A percentile compares a stretch with the other conserved stretches of the same genome.
Evolutionary conservation across 306 rosid genomes (phyloP).

Genomic region (Medicago arabica): DNA sequence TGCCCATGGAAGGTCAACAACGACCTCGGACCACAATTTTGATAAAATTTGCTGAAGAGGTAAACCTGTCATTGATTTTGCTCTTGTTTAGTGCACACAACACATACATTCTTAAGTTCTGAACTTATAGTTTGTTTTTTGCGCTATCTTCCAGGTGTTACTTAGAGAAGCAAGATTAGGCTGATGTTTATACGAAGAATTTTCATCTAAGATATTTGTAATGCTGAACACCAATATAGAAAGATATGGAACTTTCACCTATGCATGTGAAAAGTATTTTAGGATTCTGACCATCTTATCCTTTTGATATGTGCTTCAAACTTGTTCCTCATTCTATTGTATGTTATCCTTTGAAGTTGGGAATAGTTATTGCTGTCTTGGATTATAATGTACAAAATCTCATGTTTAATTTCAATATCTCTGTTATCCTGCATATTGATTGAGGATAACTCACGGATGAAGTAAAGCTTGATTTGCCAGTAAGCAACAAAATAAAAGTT

Average conservation of each 20-base stretch:
- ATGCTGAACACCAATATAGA: conserved; percentile 40
- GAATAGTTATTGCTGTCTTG: conserved; percentile 19
- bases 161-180: conserved; percentile 95
- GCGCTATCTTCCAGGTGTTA: conserved; percentile 66
- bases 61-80: conserved; percentile 39
- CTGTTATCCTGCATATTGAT: neutral
- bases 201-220: conserved; percentile 39
- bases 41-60: conserved; percentile 94
- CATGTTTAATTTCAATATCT: neutral
- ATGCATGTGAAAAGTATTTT: conserved; percentile 24
- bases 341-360: conserved; percentile 22
- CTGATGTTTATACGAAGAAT: conserved; percentile 45
- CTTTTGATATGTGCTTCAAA: conserved; percentile 14
- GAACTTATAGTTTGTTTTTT: conserved; percentile 33
- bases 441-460: neutral
- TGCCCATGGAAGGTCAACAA: conserved; percentile 97
- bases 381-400: conserved; percentile 38
- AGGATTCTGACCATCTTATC: conserved; percentile 28
- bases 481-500: neutral
- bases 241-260: conserved; percentile 39
- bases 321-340: conserved; percentile 25
- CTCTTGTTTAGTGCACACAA: neutral
- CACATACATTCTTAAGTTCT: neutral
- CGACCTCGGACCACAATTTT: conserved; percentile 96
- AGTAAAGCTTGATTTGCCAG: neutral